Evolutionary conservation across 2,329 filamentous ascomycete genomes (phyloP).

Genomic region (Fusarium solani-melongenae): DNA sequence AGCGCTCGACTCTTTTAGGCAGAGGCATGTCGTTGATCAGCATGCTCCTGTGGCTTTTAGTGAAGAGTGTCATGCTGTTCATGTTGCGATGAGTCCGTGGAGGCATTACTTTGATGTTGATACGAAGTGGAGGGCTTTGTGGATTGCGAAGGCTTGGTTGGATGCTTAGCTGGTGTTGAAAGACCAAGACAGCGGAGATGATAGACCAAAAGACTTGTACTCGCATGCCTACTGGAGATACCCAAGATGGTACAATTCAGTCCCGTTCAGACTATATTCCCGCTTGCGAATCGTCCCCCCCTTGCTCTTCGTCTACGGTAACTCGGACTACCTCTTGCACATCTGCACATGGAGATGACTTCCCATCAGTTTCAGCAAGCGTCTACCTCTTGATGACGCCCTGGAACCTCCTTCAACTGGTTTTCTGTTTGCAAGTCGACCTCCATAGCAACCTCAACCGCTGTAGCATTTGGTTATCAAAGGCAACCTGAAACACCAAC

Average conservation of each 20-base stretch:
- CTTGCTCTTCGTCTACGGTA: background rate
- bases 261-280: background rate
- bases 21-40: background rate
- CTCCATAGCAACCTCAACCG: background rate
- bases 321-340: background rate
- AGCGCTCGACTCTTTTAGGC: background rate
- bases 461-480: background rate
- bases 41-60: background rate
- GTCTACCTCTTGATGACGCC: background rate
- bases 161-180: constrained; percentile 35
- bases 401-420: background rate
- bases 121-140: constrained; percentile 32
- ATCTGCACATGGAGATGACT: background rate
- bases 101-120: background rate
- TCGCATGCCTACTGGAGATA: background rate
- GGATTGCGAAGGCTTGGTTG: constrained; percentile 37
- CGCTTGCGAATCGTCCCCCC: background rate
- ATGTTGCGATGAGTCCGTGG: background rate
- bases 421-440: background rate
- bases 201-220: background rate
- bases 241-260: background rate
- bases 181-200: background rate
- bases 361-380: background rate
- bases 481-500: background rate
- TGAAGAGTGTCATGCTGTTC: background rate